Conservation (phyloP, 345 rosid species). For the Lepidium didymum region DNA sequence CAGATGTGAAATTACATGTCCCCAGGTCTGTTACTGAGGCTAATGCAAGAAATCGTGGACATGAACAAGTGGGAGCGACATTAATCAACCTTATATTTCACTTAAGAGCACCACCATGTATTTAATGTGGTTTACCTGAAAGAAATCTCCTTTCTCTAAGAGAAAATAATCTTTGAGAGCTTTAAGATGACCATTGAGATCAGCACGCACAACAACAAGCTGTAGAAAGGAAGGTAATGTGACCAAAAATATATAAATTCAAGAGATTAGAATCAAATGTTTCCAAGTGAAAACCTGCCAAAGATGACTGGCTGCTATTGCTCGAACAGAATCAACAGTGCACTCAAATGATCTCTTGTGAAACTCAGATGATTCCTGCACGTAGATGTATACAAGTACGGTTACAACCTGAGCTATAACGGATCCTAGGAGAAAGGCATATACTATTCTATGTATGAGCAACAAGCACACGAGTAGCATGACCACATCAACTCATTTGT, state of each 20-base stretch:
- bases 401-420: not conserved
- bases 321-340: conserved; percentile 78
- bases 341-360: conserved; percentile 87
- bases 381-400: conserved; percentile 4
- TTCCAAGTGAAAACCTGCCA: conserved; percentile 76
- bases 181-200: conserved; percentile 87
- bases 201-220: conserved; percentile 95
- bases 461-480: not conserved
- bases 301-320: conserved; percentile 96
- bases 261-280: not conserved
- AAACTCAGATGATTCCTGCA: conserved; percentile 88
- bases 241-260: not conserved
- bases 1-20: conserved; percentile 3
- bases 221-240: conserved; percentile 34
- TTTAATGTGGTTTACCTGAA: conserved; percentile 55
- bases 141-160: conserved; percentile 93
- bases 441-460: not conserved
- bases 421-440: not conserved
- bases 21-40: not conserved
- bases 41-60: not conserved
- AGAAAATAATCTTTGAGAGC: conserved; percentile 96
- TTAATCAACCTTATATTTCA: not conserved
- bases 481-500: conserved; percentile 1
- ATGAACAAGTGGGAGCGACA: not conserved
- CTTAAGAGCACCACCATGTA: not conserved